A percentile compares a stretch with the other conserved stretches of the same genome.
These are phyloP conservation scores for Scutellaria barbata DNA, from an alignment of 257 asterid species.

Conservation along the genomic window DNA sequence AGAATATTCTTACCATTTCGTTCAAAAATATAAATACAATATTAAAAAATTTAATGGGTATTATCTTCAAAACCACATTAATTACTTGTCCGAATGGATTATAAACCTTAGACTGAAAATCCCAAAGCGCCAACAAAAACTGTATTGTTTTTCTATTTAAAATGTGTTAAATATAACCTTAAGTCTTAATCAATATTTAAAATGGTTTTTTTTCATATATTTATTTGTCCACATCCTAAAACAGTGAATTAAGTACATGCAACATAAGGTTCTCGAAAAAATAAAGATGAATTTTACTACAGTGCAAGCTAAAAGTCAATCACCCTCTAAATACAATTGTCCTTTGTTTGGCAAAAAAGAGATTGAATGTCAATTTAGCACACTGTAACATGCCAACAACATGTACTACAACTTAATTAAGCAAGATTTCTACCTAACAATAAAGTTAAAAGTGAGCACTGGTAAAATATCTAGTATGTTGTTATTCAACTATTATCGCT, in stretches of 20 bases:
- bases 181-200: constrained; percentile 3
- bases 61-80: too few species aligned
- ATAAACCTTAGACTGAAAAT: neutral
- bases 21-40: too few species aligned
- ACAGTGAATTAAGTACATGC: neutral
- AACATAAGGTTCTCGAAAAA: neutral
- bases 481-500: too few species aligned
- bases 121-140: neutral
- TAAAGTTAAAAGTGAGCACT: neutral
- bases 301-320: constrained; percentile 13
- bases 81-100: too few species aligned
- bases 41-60: too few species aligned
- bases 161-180: neutral
- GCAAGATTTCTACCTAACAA: neutral
- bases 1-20: too few species aligned
- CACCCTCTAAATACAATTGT: constrained; percentile 15
- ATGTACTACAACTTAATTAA: neutral
- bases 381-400: neutral
- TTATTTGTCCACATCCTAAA: constrained; percentile 18
- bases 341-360: constrained; percentile 18
- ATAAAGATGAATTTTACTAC: constrained; percentile 1
- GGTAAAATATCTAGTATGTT: neutral
- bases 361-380: neutral
- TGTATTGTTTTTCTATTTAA: neutral
- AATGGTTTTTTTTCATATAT: neutral